phyloP scores from a whole-genome alignment of 1,139 yeast species.

The Kluyveromyces marxianus region DNA sequence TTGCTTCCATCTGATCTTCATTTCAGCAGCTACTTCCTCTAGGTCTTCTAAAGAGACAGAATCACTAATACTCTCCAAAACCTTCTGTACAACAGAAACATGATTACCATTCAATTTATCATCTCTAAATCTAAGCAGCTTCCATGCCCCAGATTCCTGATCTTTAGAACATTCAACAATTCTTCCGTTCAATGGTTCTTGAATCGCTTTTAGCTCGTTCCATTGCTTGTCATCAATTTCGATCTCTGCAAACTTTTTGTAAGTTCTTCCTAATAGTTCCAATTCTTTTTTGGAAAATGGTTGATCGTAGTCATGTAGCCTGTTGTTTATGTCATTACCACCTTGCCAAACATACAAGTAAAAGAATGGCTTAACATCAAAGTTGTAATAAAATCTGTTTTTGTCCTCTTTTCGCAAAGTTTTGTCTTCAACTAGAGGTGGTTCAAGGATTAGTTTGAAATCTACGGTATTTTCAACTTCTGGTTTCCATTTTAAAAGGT shows the following conservation, averaged over 20 bases:
- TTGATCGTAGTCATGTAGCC: constrained; percentile 24
- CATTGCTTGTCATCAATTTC: constrained; percentile 67
- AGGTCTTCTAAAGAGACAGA: constrained; percentile 77
- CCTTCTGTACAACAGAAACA: constrained; percentile 68
- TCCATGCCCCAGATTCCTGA: constrained; percentile 56
- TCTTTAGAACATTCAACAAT: constrained; percentile 73
- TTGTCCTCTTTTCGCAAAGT: constrained; percentile 66
- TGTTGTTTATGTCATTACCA: constrained; percentile 30
- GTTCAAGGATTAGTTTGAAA: constrained; percentile 64
- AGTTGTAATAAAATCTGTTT: constrained; percentile 68
- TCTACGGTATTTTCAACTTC: constrained; percentile 92
- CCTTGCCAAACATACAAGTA: constrained; percentile 79
- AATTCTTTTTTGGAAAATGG: constrained; percentile 29
- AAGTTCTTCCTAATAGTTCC: constrained; percentile 38
- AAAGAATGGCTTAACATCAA: constrained; percentile 68
- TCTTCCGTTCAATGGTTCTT: constrained; percentile 85
- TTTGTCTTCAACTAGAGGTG: constrained; percentile 59
- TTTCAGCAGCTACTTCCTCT: constrained; percentile 39
- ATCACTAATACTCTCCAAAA: constrained; percentile 76
- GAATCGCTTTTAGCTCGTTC: constrained; percentile 60
- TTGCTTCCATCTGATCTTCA: constrained; percentile 42
- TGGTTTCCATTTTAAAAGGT: constrained; percentile 91
- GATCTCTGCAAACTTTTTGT: constrained; percentile 62
- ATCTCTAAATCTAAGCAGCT: constrained; percentile 80
- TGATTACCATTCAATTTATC: constrained; percentile 90